Base-by-base conservation (phyloP, 305 asterid genomes). In the Solanum chacoense region DNA sequence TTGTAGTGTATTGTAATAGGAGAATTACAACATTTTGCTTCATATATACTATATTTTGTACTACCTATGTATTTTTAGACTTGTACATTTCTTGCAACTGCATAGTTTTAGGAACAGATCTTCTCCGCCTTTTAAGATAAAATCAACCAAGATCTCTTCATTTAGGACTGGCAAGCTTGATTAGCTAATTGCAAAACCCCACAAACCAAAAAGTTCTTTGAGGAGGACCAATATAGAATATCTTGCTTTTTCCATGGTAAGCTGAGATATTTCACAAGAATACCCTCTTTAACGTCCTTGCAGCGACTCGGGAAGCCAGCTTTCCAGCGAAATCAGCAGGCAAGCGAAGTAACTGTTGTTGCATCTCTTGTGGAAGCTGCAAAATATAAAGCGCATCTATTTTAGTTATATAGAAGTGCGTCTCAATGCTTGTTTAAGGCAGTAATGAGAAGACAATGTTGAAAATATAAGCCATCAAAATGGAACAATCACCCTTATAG, bases 351-450 rank as follows among this genome's bases (percentile, higher is more conserved):
- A 97, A 88, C 89, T 90, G 91, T 55, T 90, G 97, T 84, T 93
- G 98, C 87, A 93, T 91, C 76, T 94, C 97, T 91, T 86, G 98
- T 80, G 99, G 98, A 89, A 97, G 98, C 99, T 97, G 96, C 91
- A 85, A 91, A 85, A 42, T 80, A 45, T 83, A 83, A 18, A 55
- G 20, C 59, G 20, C 59, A 42, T 42, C 59, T 13, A 42, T 42
- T 42, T 42, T 42, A 42, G 59, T 42, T 42, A 42, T 42, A 0
- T 13, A 26, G 7, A 40, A 40, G 24, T 14, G 84, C 4, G 7
- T 13, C 59, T 42, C 59, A 42, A 42, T 42, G 72, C 86, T 42
- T 0, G 12, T 16, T 65, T 10, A 83, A 45, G 22, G 29, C 4
- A 83, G 86, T 83, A 45, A 45, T 59, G 71, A 59, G 26, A 63